These are phyloP conservation scores for Tetracladium maxilliforme DNA, from an alignment of 2,329 filamentous ascomycete genomes.

Conservation along the genomic window DNA sequence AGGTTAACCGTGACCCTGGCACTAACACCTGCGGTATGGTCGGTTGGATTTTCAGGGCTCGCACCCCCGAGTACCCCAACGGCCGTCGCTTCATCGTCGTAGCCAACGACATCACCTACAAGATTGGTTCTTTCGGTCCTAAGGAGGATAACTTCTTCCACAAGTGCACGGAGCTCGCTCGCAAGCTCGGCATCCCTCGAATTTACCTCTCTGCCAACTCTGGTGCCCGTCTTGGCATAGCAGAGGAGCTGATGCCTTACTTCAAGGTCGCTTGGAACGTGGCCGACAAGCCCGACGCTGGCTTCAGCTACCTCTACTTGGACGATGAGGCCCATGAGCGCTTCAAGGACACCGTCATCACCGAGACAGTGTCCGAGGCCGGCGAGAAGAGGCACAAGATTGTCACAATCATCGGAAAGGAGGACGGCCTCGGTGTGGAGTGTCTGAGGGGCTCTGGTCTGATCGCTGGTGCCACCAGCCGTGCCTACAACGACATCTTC, in stretches of 20 bases:
- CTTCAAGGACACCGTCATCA: constrained; percentile 78
- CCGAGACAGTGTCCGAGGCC: constrained; percentile 71
- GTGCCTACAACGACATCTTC: constrained; percentile 97
- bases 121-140: constrained; percentile 95
- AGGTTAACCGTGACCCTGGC: constrained; percentile 88
- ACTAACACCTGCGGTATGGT: constrained; percentile 98
- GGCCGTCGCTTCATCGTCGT: constrained; percentile 91
- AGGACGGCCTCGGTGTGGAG: constrained; percentile 95
- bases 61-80: constrained; percentile 86
- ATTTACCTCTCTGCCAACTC: constrained; percentile 99
- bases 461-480: constrained; percentile 92
- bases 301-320: constrained; percentile 96
- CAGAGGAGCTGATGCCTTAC: constrained; percentile 90
- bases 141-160: constrained; percentile 97
- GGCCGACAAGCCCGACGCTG: constrained; percentile 59
- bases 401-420: constrained; percentile 78
- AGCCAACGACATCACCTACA: constrained; percentile 98
- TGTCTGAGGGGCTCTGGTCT: constrained; percentile 94
- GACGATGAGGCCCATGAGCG: constrained; percentile 74
- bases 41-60: constrained; percentile 89
- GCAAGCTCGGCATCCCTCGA: constrained; percentile 86
- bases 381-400: constrained; percentile 91
- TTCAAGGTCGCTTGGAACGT: constrained; percentile 98
- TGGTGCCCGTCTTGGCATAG: constrained; percentile 90
- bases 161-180: constrained; percentile 94